A percentile compares a stretch with the other conserved stretches of the same genome.
phyloP scores from a whole-genome alignment of 1,284 basidiomycete species.

The Malassezia brasiliensis region DNA sequence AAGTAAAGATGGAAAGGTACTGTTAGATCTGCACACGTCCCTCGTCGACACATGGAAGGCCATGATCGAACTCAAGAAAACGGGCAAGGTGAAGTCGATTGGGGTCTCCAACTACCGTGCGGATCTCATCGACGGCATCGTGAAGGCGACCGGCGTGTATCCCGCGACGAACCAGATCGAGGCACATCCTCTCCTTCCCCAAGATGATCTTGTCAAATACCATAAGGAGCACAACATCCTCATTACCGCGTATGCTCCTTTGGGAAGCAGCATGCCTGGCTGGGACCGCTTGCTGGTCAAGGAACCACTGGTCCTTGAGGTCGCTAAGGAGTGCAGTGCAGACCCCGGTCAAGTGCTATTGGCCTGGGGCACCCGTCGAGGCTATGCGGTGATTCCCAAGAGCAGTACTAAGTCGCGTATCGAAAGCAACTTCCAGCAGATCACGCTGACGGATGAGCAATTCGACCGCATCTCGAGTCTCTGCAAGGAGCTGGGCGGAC shows the following conservation, averaged over 20 bases:
- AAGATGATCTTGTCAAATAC: constrained; percentile 38
- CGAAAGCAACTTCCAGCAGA: constrained; percentile 45
- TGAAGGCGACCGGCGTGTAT: constrained; percentile 63
- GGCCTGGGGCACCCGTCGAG: constrained; percentile 48
- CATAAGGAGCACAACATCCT: constrained; percentile 38
- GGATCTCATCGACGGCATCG: constrained; percentile 60
- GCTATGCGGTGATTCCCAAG: constrained; percentile 50
- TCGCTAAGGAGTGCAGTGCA: constrained; percentile 45
- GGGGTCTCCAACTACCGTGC: constrained; percentile 70
- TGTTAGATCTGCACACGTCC: constrained; percentile 57
- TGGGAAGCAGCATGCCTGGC: constrained; percentile 45
- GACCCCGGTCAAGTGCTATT: constrained; percentile 48
- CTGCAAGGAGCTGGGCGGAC: constrained; percentile 28
- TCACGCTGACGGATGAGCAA: constrained; percentile 44
- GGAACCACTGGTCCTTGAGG: constrained; percentile 40
- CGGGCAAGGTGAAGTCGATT: constrained; percentile 48
- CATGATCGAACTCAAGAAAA: constrained; percentile 57
- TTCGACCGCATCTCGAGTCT: constrained; percentile 28
- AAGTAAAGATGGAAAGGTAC: constrained; percentile 52
- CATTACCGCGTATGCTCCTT: constrained; percentile 49
- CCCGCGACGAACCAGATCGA: constrained; percentile 76
- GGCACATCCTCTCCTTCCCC: constrained; percentile 58
- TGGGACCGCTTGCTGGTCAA: constrained; percentile 30
- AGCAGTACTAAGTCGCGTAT: constrained; percentile 46
- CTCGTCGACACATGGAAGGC: constrained; percentile 72